Evolutionary conservation across 2,329 filamentous ascomycete genomes (phyloP).

Genomic region (Xylaria hypoxylon): DNA sequence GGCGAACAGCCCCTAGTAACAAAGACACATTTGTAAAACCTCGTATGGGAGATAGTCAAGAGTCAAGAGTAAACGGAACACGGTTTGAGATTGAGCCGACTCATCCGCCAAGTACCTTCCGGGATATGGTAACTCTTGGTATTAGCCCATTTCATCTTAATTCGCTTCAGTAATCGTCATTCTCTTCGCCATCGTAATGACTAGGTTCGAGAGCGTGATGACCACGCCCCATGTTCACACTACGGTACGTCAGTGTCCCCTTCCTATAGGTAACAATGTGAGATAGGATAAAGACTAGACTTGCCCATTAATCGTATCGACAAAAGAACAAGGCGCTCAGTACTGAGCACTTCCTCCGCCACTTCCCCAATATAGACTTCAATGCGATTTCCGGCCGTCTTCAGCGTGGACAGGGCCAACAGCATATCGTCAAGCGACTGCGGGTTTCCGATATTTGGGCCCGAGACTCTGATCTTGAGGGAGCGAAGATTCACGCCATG

Average conservation of each 20-base stretch:
- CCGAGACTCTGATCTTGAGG: slow-evolving; percentile 25
- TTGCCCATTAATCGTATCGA: slow-evolving; percentile 19
- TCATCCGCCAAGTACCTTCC: background rate
- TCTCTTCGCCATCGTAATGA: slow-evolving; percentile 27
- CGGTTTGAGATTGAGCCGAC: background rate
- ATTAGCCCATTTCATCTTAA: background rate
- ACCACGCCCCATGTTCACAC: slow-evolving; percentile 23
- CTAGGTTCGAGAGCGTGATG: slow-evolving; percentile 27
- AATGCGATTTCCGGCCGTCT: slow-evolving; percentile 15
- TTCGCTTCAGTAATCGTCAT: background rate
- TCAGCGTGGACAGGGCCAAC: slow-evolving; percentile 16
- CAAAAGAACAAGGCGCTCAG: background rate
- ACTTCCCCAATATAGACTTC: slow-evolving; percentile 28
- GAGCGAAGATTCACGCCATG: slow-evolving; percentile 27
- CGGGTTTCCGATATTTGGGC: background rate
- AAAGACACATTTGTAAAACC: too few species aligned
- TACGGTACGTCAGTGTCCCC: background rate
- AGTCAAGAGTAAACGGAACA: too few species aligned
- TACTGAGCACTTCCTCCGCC: slow-evolving; percentile 22
- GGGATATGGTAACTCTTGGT: background rate
- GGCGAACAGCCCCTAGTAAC: too few species aligned
- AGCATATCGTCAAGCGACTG: slow-evolving; percentile 24
- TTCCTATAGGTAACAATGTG: background rate
- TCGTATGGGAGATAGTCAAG: background rate
- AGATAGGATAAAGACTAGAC: background rate